phyloP scores from a whole-genome alignment of 495 filamentous ascomycete genomes.

The Staphylotrichum tortipilum region DNA sequence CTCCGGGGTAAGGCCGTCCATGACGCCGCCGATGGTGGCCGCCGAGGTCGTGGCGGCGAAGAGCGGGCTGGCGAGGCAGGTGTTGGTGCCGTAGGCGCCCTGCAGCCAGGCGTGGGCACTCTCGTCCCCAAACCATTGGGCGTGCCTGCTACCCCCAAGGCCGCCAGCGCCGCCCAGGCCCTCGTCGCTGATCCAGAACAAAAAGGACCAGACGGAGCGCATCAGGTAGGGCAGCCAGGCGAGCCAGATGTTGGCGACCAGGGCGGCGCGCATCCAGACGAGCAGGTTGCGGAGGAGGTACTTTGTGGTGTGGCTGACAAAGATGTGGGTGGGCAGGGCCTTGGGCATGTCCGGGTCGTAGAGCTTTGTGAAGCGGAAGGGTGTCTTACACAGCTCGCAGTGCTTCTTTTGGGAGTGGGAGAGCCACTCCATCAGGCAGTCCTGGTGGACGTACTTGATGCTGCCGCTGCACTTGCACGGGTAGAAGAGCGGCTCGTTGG shows the following conservation, averaged over 20 bases:
- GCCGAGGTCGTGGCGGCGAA: slow-evolving; percentile 30
- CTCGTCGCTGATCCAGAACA: slow-evolving; percentile 95
- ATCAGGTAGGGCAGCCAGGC: slow-evolving; percentile 83
- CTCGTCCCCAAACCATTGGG: too few relatives aligned
- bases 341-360: slow-evolving; percentile 90
- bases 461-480: slow-evolving; percentile 98
- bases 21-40: slow-evolving; percentile 22
- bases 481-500: slow-evolving; percentile 87
- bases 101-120: not conserved
- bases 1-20: slow-evolving; percentile 21
- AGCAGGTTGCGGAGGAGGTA: slow-evolving; percentile 62
- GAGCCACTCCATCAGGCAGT: slow-evolving; percentile 96
- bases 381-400: slow-evolving; percentile 98
- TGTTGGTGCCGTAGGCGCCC: slow-evolving; percentile 18
- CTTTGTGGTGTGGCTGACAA: slow-evolving; percentile 62
- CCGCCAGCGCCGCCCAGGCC: slow-evolving; percentile 63
- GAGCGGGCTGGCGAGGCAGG: slow-evolving; percentile 39
- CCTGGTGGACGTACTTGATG: slow-evolving; percentile 97
- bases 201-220: slow-evolving; percentile 77
- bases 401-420: slow-evolving; percentile 97
- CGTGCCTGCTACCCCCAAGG: too few relatives aligned
- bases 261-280: slow-evolving; percentile 63
- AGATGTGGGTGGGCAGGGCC: slow-evolving; percentile 67
- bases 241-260: slow-evolving; percentile 85
- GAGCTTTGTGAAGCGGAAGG: slow-evolving; percentile 94